A percentile compares a stretch with the other conserved stretches of the same genome.
phyloP scores from a whole-genome alignment of 148 eudicot species.

The Chenopodium berlandieri region DNA sequence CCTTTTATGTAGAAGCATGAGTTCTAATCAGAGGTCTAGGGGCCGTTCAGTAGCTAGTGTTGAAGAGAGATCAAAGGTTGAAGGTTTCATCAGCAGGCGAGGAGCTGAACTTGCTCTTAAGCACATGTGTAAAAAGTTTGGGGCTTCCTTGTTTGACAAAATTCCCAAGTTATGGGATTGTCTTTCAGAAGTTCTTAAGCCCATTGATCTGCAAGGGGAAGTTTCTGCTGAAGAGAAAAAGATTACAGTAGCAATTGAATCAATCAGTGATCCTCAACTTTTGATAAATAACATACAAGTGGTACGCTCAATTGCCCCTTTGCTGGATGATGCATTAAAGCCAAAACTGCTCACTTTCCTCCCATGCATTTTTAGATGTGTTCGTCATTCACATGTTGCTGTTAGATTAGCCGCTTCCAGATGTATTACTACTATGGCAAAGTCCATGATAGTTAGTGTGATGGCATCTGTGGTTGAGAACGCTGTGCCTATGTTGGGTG shows the following conservation, averaged over 20 bases:
- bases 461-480: conserved; percentile 86
- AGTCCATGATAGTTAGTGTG: conserved; percentile 69
- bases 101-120: conserved; percentile 95
- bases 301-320: conserved; percentile 83
- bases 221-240: conserved; percentile 42
- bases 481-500: conserved; percentile 92
- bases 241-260: conserved; percentile 50
- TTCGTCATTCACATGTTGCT: conserved; percentile 88
- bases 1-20: conserved; percentile 49
- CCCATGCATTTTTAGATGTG: conserved; percentile 91
- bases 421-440: conserved; percentile 93
- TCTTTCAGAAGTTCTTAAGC: conserved; percentile 88
- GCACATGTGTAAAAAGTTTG: conserved; percentile 79
- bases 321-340: conserved; percentile 65
- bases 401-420: conserved; percentile 94
- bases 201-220: conserved; percentile 44
- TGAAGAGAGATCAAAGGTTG: conserved; percentile 82
- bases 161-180: conserved; percentile 97
- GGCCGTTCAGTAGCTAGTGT: conserved; percentile 47
- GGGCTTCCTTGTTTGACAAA: conserved; percentile 70
- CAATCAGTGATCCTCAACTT: conserved; percentile 72
- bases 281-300: conserved; percentile 95
- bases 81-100: conserved; percentile 88
- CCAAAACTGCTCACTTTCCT: conserved; percentile 78
- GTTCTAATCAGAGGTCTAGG: conserved; percentile 60